Conservation (phyloP, 345 rosid species). For the Nephelium lappaceum region DNA sequence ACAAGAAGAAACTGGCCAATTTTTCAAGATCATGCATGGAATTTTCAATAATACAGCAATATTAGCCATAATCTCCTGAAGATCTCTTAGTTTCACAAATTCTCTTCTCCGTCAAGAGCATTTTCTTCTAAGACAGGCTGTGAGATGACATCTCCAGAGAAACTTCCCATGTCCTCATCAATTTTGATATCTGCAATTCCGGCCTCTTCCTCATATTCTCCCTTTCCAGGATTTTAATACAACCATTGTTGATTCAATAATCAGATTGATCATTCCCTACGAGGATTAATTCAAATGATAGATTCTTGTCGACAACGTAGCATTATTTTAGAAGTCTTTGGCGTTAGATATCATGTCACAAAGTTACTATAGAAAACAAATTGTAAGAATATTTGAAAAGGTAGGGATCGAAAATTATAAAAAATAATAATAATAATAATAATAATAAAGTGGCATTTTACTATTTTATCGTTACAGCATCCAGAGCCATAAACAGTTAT, state of each 20-base stretch:
- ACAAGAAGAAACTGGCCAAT: too few relatives aligned
- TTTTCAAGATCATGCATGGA: constrained; percentile 42
- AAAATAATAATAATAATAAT: too few relatives aligned
- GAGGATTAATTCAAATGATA: constrained; percentile 33
- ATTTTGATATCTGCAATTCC: constrained; percentile 36
- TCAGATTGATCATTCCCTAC: constrained; percentile 40
- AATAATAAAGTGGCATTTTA: too few relatives aligned
- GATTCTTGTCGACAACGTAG: constrained; percentile 42
- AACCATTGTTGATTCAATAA: constrained; percentile 29
- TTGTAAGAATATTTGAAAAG: too few relatives aligned
- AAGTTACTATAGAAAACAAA: too few relatives aligned
- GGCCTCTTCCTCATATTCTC: constrained; percentile 25
- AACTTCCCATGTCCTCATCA: constrained; percentile 40
- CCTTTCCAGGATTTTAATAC: constrained; percentile 37
- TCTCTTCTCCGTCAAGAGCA: constrained; percentile 38
- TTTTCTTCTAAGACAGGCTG: constrained; percentile 49
- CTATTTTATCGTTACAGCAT: too few relatives aligned
- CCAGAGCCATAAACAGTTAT: too few relatives aligned
- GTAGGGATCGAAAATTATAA: too few relatives aligned
- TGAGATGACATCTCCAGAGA: constrained; percentile 56
- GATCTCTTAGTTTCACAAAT: constrained; percentile 39
- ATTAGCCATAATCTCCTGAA: constrained; percentile 41
- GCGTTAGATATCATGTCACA: too few relatives aligned
- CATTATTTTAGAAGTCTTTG: too few relatives aligned
- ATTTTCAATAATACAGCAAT: constrained; percentile 27